Base-by-base conservation (phyloP, 192 early-diverging fungal genomes). In the Gorgonomyces haynaldii region DNA sequence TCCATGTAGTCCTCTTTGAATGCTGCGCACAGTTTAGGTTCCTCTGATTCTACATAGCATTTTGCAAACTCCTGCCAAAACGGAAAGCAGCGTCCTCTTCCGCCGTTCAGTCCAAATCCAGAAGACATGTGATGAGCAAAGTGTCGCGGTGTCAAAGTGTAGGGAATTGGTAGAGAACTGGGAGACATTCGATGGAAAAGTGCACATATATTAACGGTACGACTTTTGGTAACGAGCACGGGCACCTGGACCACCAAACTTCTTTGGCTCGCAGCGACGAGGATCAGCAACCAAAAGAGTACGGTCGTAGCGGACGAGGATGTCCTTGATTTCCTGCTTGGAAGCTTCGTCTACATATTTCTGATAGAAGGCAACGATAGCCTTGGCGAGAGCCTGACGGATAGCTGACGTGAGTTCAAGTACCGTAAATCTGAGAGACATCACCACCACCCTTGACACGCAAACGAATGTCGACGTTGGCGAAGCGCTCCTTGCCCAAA, bases 191-290 rank as follows among this genome's bases (percentile, higher is more conserved):
- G n/a, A n/a, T n/a, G n/a, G n/a, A n/a, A n/a, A n/a, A n/a, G n/a
- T n/a, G n/a, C n/a, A n/a, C n/a, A n/a, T n/a, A n/a, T 34, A 42
- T 68, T 66, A 70, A 70, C 68, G 68, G 61, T 70, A 70, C 29
- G 68, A 70, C 68, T 77, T 77, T 53, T 78, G 76, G 74, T 76
- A 86, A 65, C 91, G 84, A 60, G 94, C 84, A 74, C 95, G 89
- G 68, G 95, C 95, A 88, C 95, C 95, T 55, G 74, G 74, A 81
- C 95, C 95, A 74, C 92, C 95, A 65, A 98, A 98, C 83, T 96
- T 98, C 91, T 98, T 98, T 74, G 95, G 88, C 69, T 98, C 95
- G 74, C 86, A 89, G 62, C 95, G 91, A 74, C 95, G 90, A 53
- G 92, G 91, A 70, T 96, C 92, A 49, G 92, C 92, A 54, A 98